Evolutionary conservation across 495 filamentous ascomycete species (phyloP).

Genomic region (Cairneyella variabilis): DNA sequence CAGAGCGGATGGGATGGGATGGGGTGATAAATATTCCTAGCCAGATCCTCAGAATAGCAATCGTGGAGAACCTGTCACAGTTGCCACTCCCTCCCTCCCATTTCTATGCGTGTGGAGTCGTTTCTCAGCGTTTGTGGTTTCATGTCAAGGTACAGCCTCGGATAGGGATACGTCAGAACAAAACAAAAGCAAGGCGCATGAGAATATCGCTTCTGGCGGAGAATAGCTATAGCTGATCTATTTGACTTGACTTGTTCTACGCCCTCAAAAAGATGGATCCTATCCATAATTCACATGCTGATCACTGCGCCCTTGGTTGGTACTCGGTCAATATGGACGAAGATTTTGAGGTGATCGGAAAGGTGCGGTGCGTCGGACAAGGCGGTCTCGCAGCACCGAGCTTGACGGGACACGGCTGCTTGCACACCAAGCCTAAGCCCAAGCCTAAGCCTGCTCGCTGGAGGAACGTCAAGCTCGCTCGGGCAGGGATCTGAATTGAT

Average conservation of each 20-base stretch:
- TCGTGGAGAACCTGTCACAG: constrained; percentile 9
- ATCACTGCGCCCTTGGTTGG: no score
- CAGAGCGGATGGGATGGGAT: no score
- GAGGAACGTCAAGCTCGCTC: constrained; percentile 10
- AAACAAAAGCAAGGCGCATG: constrained; percentile 14
- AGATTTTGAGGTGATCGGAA: no score
- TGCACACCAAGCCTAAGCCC: constrained; percentile 10
- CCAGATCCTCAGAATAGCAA: no score
- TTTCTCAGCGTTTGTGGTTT: constrained; percentile 7
- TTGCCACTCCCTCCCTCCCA: constrained; percentile 17
- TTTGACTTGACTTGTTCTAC: no score
- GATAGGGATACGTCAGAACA: background rate
- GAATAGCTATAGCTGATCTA: no score
- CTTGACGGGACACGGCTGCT: background rate
- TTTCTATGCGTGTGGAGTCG: constrained; percentile 13
- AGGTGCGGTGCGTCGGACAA: background rate
- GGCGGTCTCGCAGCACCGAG: background rate
- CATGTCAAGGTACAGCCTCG: constrained; percentile 12
- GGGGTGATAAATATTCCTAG: no score
- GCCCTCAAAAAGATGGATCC: no score
- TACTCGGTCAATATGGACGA: no score
- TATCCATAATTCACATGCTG: no score
- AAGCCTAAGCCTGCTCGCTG: no score
- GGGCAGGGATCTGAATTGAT: background rate
- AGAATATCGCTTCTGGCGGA: constrained; percentile 2